Evolutionary conservation across 2,329 filamentous ascomycete genomes (phyloP), one percentile per base, ranked within the genome.

Genomic region (Claviceps citrina): DNA sequence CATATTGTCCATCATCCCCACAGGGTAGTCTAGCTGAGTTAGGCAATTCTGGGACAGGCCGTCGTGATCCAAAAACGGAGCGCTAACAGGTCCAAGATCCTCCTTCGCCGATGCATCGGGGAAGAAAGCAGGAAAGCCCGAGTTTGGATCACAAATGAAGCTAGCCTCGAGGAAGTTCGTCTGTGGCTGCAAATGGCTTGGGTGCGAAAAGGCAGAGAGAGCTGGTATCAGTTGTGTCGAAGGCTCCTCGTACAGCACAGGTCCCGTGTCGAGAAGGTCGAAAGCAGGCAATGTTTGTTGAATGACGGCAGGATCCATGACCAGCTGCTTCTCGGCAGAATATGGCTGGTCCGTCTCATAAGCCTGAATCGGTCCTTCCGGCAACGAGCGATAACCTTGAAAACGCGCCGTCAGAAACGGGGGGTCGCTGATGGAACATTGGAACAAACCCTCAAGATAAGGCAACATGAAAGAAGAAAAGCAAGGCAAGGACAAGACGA

Each of bases 361-460:
- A 24, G 51, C 48, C n/a, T 46, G 46, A 4, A 49, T 34, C 10
- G 47, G 46, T 20, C 51, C 40, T 28, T 47, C 46, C 5, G 51
- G 49, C 19, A 62, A 43, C 18, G 53, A 46, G 40, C 59, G 53
- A 40, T 64, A 64, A 13, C 54, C 62, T 63, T 37, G 10, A 18
- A 18, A 12, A 43, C 13, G 10, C 7, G 4, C 15, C 13, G 9
- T 43, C 18, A 41, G 36, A 34, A 13, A 22, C 9, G 5, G 5
- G 5, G 15, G 28, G 24, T 38, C 15, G 27, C 12, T 4, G 28
- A 31, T 15, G 28, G 13, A 7, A 31, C 12, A 4, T n/a, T 3
- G 7, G 6, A 34, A 15, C 7, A 24, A n/a, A 5, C 5, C 18
- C 8, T 15, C 13, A 30, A 2, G 7, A 12, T 7, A 16, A 25